These are phyloP conservation scores for Hypoxylon lienhwacheense DNA, from an alignment of 495 filamentous ascomycete genomes.

Conservation along the genomic window DNA sequence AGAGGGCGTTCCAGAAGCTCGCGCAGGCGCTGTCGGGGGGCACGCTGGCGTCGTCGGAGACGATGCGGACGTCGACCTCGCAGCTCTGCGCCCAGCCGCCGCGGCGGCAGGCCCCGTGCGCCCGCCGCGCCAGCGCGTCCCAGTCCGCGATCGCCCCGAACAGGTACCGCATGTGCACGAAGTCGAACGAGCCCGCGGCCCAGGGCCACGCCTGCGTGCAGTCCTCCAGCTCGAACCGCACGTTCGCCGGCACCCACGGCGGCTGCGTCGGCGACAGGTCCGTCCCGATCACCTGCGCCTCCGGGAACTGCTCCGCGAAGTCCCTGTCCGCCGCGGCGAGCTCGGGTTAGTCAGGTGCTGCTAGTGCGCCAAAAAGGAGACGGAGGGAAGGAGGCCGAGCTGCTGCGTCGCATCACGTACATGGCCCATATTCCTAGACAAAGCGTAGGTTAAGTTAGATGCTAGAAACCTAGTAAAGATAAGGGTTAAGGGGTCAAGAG, in stretches of 20 bases:
- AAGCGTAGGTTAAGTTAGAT: constrained; percentile 4
- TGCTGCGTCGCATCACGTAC: constrained; percentile 22
- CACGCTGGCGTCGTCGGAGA: constrained; percentile 39
- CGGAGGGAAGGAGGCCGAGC: not conserved
- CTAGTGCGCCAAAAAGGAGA: not conserved
- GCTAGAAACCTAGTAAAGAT: constrained; percentile 20
- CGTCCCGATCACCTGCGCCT: constrained; percentile 57
- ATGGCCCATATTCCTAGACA: constrained; percentile 45
- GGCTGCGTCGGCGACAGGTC: constrained; percentile 57
- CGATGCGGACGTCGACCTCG: constrained; percentile 32
- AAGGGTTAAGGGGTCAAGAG: constrained; percentile 38
- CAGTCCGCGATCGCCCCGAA: constrained; percentile 61
- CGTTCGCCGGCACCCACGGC: constrained; percentile 54
- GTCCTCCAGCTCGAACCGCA: constrained; percentile 61
- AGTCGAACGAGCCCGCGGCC: constrained; percentile 59
- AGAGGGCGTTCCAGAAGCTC: constrained; percentile 41
- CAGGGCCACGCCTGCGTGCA: constrained; percentile 59
- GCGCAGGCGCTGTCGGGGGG: constrained; percentile 43
- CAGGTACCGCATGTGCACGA: constrained; percentile 63
- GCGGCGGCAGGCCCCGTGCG: constrained; percentile 29
- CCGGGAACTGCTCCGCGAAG: constrained; percentile 55
- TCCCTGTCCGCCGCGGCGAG: constrained; percentile 42
- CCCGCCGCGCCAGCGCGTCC: constrained; percentile 43
- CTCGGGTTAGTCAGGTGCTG: not conserved
- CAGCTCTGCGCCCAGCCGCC: constrained; percentile 39